Conservation (phyloP, 163 green algal species). For the Chlamydomonas reinhardtii region DNA sequence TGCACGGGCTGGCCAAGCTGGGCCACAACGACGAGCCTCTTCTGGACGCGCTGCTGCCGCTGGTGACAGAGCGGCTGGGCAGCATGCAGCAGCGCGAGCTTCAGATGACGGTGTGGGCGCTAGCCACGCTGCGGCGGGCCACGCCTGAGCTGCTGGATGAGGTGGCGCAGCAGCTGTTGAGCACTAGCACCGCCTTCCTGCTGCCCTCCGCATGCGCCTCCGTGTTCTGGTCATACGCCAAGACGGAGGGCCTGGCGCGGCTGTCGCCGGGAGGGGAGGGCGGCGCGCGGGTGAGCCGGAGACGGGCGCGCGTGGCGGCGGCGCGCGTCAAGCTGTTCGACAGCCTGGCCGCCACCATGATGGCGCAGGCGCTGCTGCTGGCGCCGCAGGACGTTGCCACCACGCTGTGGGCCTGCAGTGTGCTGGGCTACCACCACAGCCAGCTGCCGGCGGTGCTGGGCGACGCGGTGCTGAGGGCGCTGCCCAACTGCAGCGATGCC, state of each 20-base stretch:
- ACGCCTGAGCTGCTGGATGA: not conserved
- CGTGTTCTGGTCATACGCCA: conserved; percentile 24
- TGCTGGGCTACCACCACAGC: conserved; percentile 1
- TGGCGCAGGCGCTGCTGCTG: conserved; percentile 35
- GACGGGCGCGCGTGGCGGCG: not conserved
- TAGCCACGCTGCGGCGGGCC: conserved; percentile 26
- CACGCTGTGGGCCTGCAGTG: conserved; percentile 19
- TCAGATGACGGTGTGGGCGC: conserved; percentile 33
- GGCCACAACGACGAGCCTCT: conserved; percentile 1
- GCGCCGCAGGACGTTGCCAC: conserved; percentile 40
- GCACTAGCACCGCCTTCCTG: conserved; percentile 23
- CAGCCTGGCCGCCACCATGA: conserved; percentile 16
- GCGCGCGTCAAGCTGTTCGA: conserved; percentile 8
- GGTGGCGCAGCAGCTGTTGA: conserved; percentile 27
- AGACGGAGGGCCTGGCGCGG: not conserved
- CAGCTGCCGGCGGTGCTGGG: conserved; percentile 19
- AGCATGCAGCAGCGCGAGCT: conserved; percentile 37
- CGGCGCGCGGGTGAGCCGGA: too few relatives aligned
- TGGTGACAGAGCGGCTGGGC: conserved; percentile 8
- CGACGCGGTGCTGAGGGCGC: not conserved
- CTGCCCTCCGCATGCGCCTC: conserved; percentile 15
- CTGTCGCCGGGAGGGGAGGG: too few relatives aligned
- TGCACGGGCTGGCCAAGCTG: conserved; percentile 49
- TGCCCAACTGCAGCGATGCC: conserved; percentile 20
- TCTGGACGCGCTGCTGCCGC: not conserved